phyloP scores from a whole-genome alignment of 306 rosid species.

The Lathyrus sativus region DNA sequence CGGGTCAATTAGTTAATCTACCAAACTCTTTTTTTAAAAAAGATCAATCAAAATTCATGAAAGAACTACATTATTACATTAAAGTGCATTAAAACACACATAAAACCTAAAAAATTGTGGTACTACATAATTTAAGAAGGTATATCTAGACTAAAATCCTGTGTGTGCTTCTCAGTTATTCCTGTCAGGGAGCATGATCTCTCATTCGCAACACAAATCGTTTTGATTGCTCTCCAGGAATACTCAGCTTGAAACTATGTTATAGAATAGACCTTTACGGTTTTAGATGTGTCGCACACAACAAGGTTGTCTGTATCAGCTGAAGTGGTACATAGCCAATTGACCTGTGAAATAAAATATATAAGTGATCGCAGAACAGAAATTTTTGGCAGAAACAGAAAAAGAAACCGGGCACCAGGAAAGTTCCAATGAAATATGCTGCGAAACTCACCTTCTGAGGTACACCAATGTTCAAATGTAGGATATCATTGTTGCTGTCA shows the following conservation, averaged over 20 bases:
- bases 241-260: conserved; percentile 44
- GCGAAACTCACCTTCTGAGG: conserved; percentile 65
- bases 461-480: conserved; percentile 54
- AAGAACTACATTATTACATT: not conserved
- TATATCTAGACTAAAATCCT: conserved; percentile 14
- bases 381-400: conserved; percentile 16
- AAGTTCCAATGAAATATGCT: conserved; percentile 22
- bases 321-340: conserved; percentile 81
- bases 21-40: not conserved
- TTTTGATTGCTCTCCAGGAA: conserved; percentile 37
- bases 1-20: not conserved
- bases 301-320: conserved; percentile 78
- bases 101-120: not conserved
- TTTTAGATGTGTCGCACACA: conserved; percentile 85
- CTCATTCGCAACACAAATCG: conserved; percentile 14
- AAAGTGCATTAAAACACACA: not conserved
- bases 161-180: conserved; percentile 12
- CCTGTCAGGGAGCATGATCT: conserved; percentile 22
- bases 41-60: not conserved
- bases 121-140: not conserved
- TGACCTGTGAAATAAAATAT: conserved; percentile 63
- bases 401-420: conserved; percentile 27
- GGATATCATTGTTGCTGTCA: conserved; percentile 32
- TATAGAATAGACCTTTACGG: conserved; percentile 74
- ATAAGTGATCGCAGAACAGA: conserved; percentile 22